Conservation (phyloP, 176 grass and related monocot species). For the Dendrocalamus sinicus region DNA sequence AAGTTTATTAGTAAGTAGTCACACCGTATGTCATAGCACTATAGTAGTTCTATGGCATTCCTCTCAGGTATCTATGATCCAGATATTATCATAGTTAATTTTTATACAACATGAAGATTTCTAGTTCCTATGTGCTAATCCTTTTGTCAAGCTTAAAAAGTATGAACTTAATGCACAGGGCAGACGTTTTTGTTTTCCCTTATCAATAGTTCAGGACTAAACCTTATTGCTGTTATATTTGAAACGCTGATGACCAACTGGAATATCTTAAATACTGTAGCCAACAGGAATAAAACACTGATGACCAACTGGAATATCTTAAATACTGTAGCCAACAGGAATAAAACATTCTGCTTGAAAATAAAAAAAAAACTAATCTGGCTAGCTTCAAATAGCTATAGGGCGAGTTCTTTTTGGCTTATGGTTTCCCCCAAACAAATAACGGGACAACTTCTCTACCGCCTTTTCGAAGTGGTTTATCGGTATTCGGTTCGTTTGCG, state of each 20-base stretch:
- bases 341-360: background rate
- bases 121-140: background rate
- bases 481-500: too few relatives aligned
- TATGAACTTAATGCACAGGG: background rate
- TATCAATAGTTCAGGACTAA: background rate
- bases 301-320: background rate
- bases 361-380: background rate
- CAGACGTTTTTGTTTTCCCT: conserved; percentile 1
- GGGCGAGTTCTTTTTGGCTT: too few relatives aligned
- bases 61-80: background rate
- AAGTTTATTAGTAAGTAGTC: background rate
- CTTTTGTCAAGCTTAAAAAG: background rate
- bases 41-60: background rate
- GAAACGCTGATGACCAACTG: background rate
- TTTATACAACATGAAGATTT: background rate
- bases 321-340: background rate
- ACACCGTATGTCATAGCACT: conserved; percentile 3
- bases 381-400: background rate
- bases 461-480: too few relatives aligned
- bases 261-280: too few relatives aligned
- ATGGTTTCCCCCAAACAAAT: too few relatives aligned
- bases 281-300: background rate
- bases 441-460: too few relatives aligned
- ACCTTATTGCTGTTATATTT: conserved; percentile 21
- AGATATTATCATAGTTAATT: background rate